Conservation (phyloP, 2,329 filamentous ascomycete genomes). For the Ophiocordyceps camponoti-leonardi region DNA sequence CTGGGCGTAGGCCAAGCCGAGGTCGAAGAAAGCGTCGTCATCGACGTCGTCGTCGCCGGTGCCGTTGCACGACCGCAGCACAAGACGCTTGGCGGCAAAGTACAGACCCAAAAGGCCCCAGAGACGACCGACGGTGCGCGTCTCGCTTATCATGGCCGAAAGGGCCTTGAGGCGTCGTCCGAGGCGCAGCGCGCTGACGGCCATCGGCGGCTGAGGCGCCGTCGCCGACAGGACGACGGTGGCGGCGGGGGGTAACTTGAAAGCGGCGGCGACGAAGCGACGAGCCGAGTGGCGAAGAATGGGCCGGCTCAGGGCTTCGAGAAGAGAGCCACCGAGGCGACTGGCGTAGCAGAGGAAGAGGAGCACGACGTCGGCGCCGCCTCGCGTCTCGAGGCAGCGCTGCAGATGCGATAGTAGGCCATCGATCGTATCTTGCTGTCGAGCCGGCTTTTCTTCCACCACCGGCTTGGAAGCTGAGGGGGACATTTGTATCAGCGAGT, state of each 20-base stretch:
- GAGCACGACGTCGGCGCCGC: slow-evolving; percentile 53
- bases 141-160: slow-evolving; percentile 49
- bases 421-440: slow-evolving; percentile 17
- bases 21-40: slow-evolving; percentile 16
- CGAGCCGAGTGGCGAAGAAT: slow-evolving; percentile 36
- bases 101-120: slow-evolving; percentile 65
- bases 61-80: slow-evolving; percentile 12
- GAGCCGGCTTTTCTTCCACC: neutral
- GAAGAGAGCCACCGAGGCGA: slow-evolving; percentile 32
- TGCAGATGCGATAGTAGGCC: slow-evolving; percentile 37
- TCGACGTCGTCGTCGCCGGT: slow-evolving; percentile 20
- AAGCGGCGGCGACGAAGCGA: slow-evolving; percentile 33
- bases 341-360: slow-evolving; percentile 52
- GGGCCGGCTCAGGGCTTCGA: slow-evolving; percentile 35
- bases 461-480: neutral
- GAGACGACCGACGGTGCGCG: slow-evolving; percentile 55
- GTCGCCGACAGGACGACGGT: slow-evolving; percentile 26
- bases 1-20: slow-evolving; percentile 45
- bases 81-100: slow-evolving; percentile 41
- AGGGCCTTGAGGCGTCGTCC: slow-evolving; percentile 40
- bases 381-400: slow-evolving; percentile 49
- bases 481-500: no score
- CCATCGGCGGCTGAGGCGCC: slow-evolving; percentile 16
- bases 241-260: slow-evolving; percentile 31
- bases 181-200: slow-evolving; percentile 28